Percentiles rank a stretch among this genome's conserved stretches.
Conservation (phyloP, 192 early-diverging fungal genomes). For the Dispira simplex region DNA sequence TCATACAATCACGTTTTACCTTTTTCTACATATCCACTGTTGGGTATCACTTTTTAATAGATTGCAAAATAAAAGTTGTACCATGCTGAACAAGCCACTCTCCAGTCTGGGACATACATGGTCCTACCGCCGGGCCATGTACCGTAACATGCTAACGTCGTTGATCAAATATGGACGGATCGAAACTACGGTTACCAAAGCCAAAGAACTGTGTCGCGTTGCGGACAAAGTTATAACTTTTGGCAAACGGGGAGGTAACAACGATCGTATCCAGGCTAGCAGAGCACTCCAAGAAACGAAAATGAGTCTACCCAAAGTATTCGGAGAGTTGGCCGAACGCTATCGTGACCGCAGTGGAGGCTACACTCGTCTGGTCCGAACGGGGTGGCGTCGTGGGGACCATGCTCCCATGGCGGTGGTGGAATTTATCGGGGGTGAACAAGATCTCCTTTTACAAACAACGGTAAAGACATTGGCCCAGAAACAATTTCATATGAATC, state of each 20-base stretch:
- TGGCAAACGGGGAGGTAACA: conserved; percentile 53
- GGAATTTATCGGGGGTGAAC: conserved; percentile 75
- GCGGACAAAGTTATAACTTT: conserved; percentile 55
- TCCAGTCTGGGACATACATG: conserved; percentile 6
- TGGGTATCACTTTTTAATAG: too few relatives aligned
- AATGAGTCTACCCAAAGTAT: conserved; percentile 62
- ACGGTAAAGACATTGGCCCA: conserved; percentile 30
- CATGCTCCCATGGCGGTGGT: conserved; percentile 79
- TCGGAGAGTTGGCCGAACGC: conserved; percentile 66
- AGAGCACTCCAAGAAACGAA: conserved; percentile 47
- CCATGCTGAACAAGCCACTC: not conserved
- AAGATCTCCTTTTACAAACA: conserved; percentile 47
- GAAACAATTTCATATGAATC: conserved; percentile 2
- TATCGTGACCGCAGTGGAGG: conserved; percentile 65
- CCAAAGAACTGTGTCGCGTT: conserved; percentile 70
- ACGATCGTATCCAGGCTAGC: conserved; percentile 41
- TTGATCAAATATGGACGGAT: conserved; percentile 82
- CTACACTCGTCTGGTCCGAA: conserved; percentile 74
- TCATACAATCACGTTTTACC: too few relatives aligned
- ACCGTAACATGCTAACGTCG: conserved; percentile 70
- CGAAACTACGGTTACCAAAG: conserved; percentile 85
- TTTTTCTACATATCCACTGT: too few relatives aligned
- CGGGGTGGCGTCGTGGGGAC: conserved; percentile 66
- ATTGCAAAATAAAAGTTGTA: not conserved
- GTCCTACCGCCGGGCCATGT: conserved; percentile 54